These are phyloP conservation scores for Eucalyptus lansdowneana DNA, from an alignment of 345 rosid species.

Conservation along the genomic window DNA sequence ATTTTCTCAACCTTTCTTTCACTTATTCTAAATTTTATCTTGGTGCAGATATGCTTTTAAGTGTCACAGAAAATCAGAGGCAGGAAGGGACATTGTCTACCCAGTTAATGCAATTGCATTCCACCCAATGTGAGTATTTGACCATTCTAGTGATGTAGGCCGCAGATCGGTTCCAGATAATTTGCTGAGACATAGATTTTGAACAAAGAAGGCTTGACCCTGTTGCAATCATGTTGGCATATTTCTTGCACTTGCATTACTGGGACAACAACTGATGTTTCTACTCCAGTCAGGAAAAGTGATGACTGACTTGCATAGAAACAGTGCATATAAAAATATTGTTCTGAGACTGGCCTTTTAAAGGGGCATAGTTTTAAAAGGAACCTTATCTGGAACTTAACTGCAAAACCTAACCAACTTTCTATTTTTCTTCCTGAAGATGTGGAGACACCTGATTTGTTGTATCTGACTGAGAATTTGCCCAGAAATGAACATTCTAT, in stretches of 20 bases:
- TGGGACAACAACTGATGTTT: neutral
- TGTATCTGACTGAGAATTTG: neutral
- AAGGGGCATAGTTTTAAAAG: neutral
- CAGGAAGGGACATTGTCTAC: conserved; percentile 90
- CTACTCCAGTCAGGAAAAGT: neutral
- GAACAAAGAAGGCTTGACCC: neutral
- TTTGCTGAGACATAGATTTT: neutral
- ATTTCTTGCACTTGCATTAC: neutral
- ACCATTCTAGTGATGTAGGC: neutral
- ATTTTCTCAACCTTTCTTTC: neutral
- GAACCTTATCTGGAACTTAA: neutral
- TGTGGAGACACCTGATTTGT: neutral
- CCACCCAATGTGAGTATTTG: conserved; percentile 86
- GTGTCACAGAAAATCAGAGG: conserved; percentile 97
- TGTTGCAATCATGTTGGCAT: neutral
- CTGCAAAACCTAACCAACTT: neutral
- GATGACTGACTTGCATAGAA: neutral
- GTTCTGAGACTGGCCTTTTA: neutral
- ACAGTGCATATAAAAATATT: neutral
- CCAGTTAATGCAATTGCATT: conserved; percentile 95
- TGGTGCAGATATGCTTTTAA: conserved; percentile 87
- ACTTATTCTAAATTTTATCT: neutral
- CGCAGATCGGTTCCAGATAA: neutral
- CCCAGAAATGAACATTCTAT: neutral
- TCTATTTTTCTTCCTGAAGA: neutral